phyloP scores from a whole-genome alignment of 179 eudicot species.

The Carnegiea gigantea region DNA sequence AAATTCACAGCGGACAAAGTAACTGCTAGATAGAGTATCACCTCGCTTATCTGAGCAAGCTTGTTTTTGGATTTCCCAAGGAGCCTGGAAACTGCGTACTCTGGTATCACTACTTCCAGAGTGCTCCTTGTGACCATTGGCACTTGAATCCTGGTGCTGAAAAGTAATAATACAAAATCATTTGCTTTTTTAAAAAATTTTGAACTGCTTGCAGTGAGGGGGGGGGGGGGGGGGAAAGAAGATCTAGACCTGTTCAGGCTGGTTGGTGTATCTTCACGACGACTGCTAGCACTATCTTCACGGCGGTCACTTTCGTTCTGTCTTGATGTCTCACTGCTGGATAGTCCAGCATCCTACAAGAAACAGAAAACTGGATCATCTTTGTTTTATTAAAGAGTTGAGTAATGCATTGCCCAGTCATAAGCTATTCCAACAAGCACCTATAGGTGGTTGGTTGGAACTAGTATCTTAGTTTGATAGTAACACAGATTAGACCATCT shows the following conservation, averaged over 20 bases:
- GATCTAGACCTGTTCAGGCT: slow-evolving; percentile 50
- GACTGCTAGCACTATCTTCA: slow-evolving; percentile 55
- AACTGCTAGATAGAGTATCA: slow-evolving; percentile 23
- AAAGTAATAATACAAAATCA: not conserved
- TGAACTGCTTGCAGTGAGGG: not conserved
- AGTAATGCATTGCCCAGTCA: not conserved
- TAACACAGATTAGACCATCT: not conserved
- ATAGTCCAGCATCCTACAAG: slow-evolving; percentile 57
- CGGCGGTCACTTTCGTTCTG: slow-evolving; percentile 66
- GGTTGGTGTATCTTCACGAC: slow-evolving; percentile 65
- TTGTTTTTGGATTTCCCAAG: slow-evolving; percentile 74
- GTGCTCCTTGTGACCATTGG: slow-evolving; percentile 86
- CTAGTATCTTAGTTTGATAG: not conserved
- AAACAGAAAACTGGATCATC: not conserved
- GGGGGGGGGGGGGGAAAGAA: not conserved
- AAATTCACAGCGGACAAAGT: not conserved
- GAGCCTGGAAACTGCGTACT: slow-evolving; percentile 76
- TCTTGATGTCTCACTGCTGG: slow-evolving; percentile 49
- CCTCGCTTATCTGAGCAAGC: slow-evolving; percentile 94
- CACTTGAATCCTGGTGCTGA: slow-evolving; percentile 49
- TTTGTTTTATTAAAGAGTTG: not conserved
- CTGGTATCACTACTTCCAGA: slow-evolving; percentile 87
- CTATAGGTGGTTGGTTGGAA: not conserved
- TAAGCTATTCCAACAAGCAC: not conserved
- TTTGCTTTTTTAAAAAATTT: no score